Evolutionary conservation across 495 filamentous ascomycete genomes (phyloP).

Genomic region (Endocarpon pusillum): DNA sequence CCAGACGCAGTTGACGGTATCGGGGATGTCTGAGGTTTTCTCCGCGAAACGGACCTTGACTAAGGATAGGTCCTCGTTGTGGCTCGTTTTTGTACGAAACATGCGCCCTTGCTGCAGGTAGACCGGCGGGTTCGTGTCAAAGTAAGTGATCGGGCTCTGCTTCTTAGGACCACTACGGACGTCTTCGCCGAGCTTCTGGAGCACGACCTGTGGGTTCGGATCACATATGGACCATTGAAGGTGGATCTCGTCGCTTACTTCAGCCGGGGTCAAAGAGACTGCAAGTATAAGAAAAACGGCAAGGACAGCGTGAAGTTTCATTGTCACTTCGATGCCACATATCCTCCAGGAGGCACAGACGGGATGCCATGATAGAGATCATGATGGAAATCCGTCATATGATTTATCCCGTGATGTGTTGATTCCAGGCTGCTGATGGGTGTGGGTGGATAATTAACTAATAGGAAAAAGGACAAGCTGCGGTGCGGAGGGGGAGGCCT

Average conservation of each 20-base stretch:
- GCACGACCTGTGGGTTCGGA: background rate
- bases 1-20: conserved; percentile 1
- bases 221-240: conserved; percentile 5
- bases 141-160: conserved; percentile 4
- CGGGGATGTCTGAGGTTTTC: background rate
- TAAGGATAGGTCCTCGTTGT: background rate
- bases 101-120: conserved; percentile 1
- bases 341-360: too few species aligned
- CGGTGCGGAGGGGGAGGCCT: too few species aligned
- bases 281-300: too few species aligned
- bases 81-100: conserved; percentile 3
- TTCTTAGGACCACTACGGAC: background rate
- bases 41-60: background rate
- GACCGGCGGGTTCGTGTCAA: conserved; percentile 1
- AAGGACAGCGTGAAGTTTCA: too few species aligned
- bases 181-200: background rate
- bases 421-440: too few species aligned
- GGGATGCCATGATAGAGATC: too few species aligned
- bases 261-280: too few species aligned
- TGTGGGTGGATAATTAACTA: too few species aligned
- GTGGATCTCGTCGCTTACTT: conserved; percentile 1
- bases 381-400: too few species aligned
- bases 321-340: too few species aligned
- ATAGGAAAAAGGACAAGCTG: too few species aligned
- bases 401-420: too few species aligned